Evolutionary conservation across 1,284 basidiomycete species (phyloP), one percentile per base, ranked within the genome.

Genomic region (Leccinum huronense): DNA sequence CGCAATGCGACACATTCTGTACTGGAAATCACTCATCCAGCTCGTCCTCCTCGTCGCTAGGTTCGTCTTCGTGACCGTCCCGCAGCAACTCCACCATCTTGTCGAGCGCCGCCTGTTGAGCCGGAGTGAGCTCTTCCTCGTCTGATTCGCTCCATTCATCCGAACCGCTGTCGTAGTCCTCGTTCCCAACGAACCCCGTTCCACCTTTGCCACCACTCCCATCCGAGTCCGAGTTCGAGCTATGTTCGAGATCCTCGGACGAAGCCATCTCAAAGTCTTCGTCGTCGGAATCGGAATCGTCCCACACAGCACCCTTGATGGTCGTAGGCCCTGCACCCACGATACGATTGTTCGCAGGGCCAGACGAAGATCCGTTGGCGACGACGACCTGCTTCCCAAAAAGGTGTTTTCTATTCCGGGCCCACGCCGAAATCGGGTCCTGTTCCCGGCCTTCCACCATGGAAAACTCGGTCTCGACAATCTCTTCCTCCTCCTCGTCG

Each of bases 401-500:
- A n/a, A 82, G 67, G 67, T 83, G 78, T 40, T 82, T 80, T 64
- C 85, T 79, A 62, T 79, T 77, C 61, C 84, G 78, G 31, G 86
- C 82, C 90, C 90, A 92, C 36, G 81, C 79, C 34, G 80, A 78
- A 59, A 92, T 87, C 16, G 82, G 81, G 38, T 87, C 85, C 69
- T 86, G 82, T 73, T 91, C 89, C 67, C 80, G 81, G 33, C 84
- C 85, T 66, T 92, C 89, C 10, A 91, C 81, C 83, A 89, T 86
- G 30, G 82, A 81, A 69, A 92, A 88, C 70, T 86, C 84, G 1
- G 84, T 84, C 73, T 90, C 88, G 58, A 84, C 78, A 2, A 80
- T 80, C 10, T 73, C 79, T 38, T 42, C 36, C 14, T 38, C 33
- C 30, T 3, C 10, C 53, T n/a, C 14, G 6, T 27, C 30, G 3